Evolutionary conservation across 2,329 filamentous ascomycete species (phyloP), one percentile per base, ranked within the genome.

Genomic region (Diaporthe helianthi): DNA sequence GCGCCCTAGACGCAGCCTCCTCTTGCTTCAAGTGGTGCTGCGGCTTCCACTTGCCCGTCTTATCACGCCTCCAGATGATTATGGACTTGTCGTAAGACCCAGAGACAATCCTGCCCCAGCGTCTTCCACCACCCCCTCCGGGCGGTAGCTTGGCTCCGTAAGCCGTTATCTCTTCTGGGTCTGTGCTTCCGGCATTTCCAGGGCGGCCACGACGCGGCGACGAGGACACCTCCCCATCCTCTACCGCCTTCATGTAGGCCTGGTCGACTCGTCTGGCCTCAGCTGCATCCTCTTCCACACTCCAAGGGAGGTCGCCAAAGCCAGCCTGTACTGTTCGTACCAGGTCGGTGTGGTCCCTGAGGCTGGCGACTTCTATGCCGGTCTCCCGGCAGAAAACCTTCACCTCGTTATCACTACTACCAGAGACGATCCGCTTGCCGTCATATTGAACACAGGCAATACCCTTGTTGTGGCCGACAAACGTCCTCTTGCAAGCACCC

Each of bases 381-480:
- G 93, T 94, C 54, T 88, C 87, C 53, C 92, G 90, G 77, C 98
- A 96, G 78, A 97, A 99, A 24, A 99, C 96, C 74, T 96, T 94
- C 38, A 99, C 93, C 49, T 96, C 94, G 77, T 97, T 94, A 79
- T 99, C 96, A 74, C 94, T 98, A 79, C 94, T 98, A 3, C 96
- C 96, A 75, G 93, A 98, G 64, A 99, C 93, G 72, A 99, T 97
- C 24, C 96, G 89, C 63, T 93, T 90, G 31, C 93, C 94, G 77
- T 99, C 96, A 76, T 96, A 98, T 79, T 99, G 95, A 19, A 99
- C 94, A 78, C 96, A 99, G 3, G 96, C 96, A 75, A 99, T 98
- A 38, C 96, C 96, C 78, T 99, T 99, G 72, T 89, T 89, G 76
- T 99, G 96, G 1, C 95, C 96, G 47, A 92, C 85, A 41, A 97